Evolutionary conservation across 2,329 filamentous ascomycete species (phyloP).

Genomic region (Aspergillus sp.): DNA sequence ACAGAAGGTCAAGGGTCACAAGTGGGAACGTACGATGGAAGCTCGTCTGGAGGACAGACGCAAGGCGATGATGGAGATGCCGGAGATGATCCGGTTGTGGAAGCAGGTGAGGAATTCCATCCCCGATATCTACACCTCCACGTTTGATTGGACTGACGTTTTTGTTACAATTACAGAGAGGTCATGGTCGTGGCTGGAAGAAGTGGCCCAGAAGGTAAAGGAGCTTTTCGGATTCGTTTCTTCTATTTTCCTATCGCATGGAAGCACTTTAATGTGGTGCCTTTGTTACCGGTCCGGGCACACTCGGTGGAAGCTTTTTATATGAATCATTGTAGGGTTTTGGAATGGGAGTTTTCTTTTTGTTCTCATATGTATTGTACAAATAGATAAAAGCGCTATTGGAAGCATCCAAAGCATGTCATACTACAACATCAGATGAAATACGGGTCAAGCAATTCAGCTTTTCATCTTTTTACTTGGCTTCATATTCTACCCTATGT

Average conservation of each 20-base stretch:
- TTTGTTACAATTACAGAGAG: constrained; percentile 44
- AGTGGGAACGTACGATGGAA: constrained; percentile 82
- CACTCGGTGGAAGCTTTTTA: constrained; percentile 4
- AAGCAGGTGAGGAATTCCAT: constrained; percentile 63
- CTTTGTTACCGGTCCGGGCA: too few species aligned
- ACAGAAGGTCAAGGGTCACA: constrained; percentile 90
- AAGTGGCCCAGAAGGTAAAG: constrained; percentile 59
- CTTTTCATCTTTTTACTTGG: neutral
- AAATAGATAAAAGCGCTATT: constrained; percentile 9
- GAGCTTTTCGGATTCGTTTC: neutral
- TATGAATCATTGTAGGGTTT: constrained; percentile 9
- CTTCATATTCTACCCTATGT: neutral
- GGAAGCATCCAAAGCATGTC: neutral
- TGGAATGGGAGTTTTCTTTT: constrained; percentile 11
- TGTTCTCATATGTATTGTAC: constrained; percentile 13
- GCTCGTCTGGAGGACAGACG: constrained; percentile 79
- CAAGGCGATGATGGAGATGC: constrained; percentile 93
- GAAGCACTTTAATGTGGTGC: too few species aligned
- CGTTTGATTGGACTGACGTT: constrained; percentile 27
- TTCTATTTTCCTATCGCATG: too few species aligned
- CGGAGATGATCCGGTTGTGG: constrained; percentile 85
- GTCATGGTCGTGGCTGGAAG: constrained; percentile 70
- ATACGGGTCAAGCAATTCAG: too few species aligned
- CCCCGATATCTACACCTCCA: too few species aligned
- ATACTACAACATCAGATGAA: too few species aligned